Evolutionary conservation across 495 filamentous ascomycete species (phyloP), one percentile per base, ranked within the genome.

Genomic region (Penicillium robsamsonii): DNA sequence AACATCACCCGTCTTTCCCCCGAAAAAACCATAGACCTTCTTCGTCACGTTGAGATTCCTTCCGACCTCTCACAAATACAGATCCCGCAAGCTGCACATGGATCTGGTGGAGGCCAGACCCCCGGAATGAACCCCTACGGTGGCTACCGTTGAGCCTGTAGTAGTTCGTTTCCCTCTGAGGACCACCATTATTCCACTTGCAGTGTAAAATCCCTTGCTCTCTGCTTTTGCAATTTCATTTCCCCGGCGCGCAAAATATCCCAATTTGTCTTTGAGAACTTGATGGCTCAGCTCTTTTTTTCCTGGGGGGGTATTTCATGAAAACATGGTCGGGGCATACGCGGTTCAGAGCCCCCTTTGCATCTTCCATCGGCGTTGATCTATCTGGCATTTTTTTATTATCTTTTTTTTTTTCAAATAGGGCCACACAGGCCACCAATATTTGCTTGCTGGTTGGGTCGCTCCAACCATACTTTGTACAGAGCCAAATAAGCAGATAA

Each of bases 11-110:
- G 81, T 17, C 88, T 97, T 63, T 86, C 79, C 53, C 74, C 92
- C 5, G 81, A 83, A 56, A 82, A 80, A 58, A 76, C 96, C 74
- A 85, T 96, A 6, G 81, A 84, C 12, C 79, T 96, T 20, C 71
- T 98, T 27, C 83, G 82, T 27, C 79, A 82, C 47, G 81, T 86
- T 6, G 70, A 82, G 4, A 75, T 95, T 17, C 89, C 89, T 0
- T 76, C 75, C 18, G 84, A 77, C 51, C 69, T 70, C 15, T 75
- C 79, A 12, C 77, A 76, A 20, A 72, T 79, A 31, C 75, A 70
- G 46, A 62, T 75, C 12, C 75, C 75, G 7, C 71, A 69, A 49
- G 66, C 69, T 49, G 59, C 62, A 18, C 64, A 69, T 22, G 70
- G 70, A 11, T 58, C 73, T 17, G 66, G 68, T 31, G 57, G 58